A percentile compares a stretch with the other conserved stretches of the same genome.
phyloP scores from a whole-genome alignment of 2,329 filamentous ascomycete genomes.

The Botryotinia narcissicola region DNA sequence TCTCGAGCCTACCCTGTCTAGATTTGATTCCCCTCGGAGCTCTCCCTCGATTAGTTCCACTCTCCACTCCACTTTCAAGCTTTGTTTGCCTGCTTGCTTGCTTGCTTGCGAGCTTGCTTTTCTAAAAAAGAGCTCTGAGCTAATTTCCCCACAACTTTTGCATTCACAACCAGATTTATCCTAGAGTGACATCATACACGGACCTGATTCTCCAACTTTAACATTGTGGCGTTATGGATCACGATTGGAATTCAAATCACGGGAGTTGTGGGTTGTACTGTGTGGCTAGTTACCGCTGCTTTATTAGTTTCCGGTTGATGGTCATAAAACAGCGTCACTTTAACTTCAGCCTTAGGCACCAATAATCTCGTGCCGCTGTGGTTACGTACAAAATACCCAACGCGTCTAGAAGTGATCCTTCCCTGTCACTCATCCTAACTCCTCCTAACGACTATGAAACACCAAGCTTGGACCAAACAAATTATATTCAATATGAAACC shows the following conservation, averaged over 20 bases:
- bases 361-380: not conserved
- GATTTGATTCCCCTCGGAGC: not conserved
- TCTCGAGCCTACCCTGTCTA: not conserved
- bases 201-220: slow-evolving; percentile 1
- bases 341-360: not conserved
- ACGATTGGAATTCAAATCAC: not conserved
- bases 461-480: not conserved
- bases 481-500: not conserved
- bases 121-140: not conserved
- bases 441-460: not conserved
- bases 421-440: not conserved
- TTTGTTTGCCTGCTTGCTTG: not conserved
- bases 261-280: not conserved
- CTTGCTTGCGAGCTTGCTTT: not conserved
- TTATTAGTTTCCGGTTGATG: not conserved
- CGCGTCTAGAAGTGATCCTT: not conserved
- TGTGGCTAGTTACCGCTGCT: slow-evolving; percentile 2
- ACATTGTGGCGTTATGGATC: slow-evolving; percentile 4
- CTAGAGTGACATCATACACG: slow-evolving; percentile 16
- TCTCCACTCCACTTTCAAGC: not conserved
- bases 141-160: slow-evolving; percentile 5
- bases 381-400: not conserved
- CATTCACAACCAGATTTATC: slow-evolving; percentile 5
- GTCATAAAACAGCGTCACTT: not conserved
- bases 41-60: not conserved